Base-by-base conservation (phyloP, 768 basidiomycete species). In the Mrakia frigida region DNA sequence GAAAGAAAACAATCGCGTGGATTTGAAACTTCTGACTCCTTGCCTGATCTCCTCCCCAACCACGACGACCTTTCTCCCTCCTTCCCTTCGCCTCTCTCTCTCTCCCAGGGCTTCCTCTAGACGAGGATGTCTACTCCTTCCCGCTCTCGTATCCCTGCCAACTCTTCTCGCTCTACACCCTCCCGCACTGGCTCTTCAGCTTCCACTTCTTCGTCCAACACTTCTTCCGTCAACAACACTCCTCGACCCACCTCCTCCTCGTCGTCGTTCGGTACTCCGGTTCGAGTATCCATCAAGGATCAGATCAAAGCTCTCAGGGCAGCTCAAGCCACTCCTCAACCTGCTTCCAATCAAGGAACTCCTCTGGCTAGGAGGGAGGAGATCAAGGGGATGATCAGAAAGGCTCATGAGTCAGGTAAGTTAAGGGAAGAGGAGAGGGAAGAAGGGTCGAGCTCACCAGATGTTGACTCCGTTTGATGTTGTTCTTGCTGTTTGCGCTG, bases 281-380 rank as follows among this genome's bases (percentile, higher is more conserved):
- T 28, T 14, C 60, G 46, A 18, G 39, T 46, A 63, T 46, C 39
- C 59, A 78, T 78, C 73, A 70, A 37, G 43, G 77, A 78, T 31
- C 77, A 78, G 68, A 78, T 78, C 43, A 70, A 50, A 43, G 67
- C 69, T 6, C 65, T 78, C 13, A 6, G 77, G 35, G 72, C 73
- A 21, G 67, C 77, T 18, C 73, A 74, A 46, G 68, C 41, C 16
- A 78, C 77, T 28, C 77, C 77, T 3, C 31, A 60, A 9, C 59
- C 75, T 39, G 25, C 14, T 13, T 73, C 70, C 13, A 21, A 25
- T 1, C 59, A 52, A 28, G 67, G 56, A 2, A 35, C 52, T 0
- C 60, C 61, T 37, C 35, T 43, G 6, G 68, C 37, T 11, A 25
- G 73, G 35, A 68, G 31, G 25, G 73, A 70, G 35, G 70, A 46